Evolutionary conservation across 805 yeast genomes (phyloP).

Genomic region (Deakozyma indianensis): DNA sequence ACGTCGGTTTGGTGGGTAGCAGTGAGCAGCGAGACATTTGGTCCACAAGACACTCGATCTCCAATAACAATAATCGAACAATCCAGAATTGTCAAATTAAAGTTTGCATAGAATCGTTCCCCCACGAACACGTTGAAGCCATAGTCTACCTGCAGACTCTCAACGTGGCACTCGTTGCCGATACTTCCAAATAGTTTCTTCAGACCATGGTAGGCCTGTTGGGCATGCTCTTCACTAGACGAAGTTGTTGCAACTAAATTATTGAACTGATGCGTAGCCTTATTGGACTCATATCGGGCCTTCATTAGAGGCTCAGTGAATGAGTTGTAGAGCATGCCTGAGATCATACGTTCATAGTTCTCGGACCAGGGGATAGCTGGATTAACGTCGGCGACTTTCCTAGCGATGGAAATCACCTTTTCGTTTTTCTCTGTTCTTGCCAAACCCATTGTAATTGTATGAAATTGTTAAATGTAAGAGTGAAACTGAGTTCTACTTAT

Average conservation of each 20-base stretch:
- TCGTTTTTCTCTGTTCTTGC: not conserved
- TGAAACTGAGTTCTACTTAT: no score
- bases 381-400: not conserved
- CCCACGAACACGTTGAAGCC: constrained; percentile 51
- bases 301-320: constrained; percentile 16
- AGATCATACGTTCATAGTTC: constrained; percentile 44
- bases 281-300: constrained; percentile 18
- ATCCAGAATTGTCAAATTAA: constrained; percentile 38
- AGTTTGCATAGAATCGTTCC: constrained; percentile 44
- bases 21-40: constrained; percentile 42
- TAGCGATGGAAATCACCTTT: not conserved
- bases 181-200: constrained; percentile 33
- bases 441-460: not conserved
- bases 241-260: constrained; percentile 12
- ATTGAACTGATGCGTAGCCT: constrained; percentile 16
- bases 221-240: constrained; percentile 15
- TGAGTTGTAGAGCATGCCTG: constrained; percentile 32
- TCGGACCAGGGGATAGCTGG: constrained; percentile 6
- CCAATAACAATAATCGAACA: constrained; percentile 49
- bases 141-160: constrained; percentile 56
- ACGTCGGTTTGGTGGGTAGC: constrained; percentile 55
- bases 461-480: no score
- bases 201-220: constrained; percentile 27
- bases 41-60: constrained; percentile 44
- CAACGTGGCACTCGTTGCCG: constrained; percentile 29